Evolutionary conservation across 805 yeast genomes (phyloP), one percentile per base, ranked within the genome.

Genomic region (Lipomyces sp.): DNA sequence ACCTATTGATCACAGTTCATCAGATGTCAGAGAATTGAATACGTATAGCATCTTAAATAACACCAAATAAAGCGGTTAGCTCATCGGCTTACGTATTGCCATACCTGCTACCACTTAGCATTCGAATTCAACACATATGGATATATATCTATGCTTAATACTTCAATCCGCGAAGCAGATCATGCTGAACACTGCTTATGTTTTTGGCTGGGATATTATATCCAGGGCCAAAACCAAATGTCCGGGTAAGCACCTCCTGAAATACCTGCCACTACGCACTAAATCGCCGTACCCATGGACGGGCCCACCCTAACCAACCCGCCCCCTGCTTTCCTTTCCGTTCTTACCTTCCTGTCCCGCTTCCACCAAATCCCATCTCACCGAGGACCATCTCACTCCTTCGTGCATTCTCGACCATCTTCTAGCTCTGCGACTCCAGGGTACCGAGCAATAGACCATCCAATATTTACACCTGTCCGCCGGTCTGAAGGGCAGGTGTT

Each of bases 261-360:
- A 24, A 34, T 51, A 51, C 54, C 33, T 51, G 13, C n/a, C 7
- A 8, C 11, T 7, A 29, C 54, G 34, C 54, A 13, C 34, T 51
- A 51, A 51, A 51, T 11, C 54, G 4, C 1, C 5, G 54, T 51
- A 51, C 54, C 54, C 54, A 29, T 11, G 54, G 32, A 51, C 13
- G 35, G 54, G 54, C 30, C 54, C 54, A 51, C 34, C 54, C 54
- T 24, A 51, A 51, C 54, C 54, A 51, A n/a, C 54, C 54, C 54
- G 30, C 54, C 61, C 32, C 54, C 61, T 57, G 56, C 32, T 57
- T 55, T 18, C 35, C 24, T 24, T 24, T 24, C 48, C 62, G 6
- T 57, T 29, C 37, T n/a, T 29, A 39, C 45, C 18, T 34, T 42
- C 48, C 37, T 35, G 18, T 34, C 57, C 57, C 56, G 34, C 29